phyloP scores from a whole-genome alignment of 1,284 basidiomycete species.

The Meira nashicola region DNA sequence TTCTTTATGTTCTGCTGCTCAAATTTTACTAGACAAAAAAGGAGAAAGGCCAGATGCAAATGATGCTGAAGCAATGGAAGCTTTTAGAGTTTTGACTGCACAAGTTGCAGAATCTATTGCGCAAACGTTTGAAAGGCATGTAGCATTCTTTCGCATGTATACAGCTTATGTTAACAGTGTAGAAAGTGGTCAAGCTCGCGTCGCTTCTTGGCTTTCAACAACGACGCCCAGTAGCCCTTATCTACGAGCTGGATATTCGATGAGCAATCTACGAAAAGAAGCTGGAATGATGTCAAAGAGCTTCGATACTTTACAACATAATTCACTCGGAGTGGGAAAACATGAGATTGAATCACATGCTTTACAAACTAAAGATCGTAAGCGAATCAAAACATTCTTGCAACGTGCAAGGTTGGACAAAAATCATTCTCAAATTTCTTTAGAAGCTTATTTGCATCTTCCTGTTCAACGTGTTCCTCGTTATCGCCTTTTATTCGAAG shows the following conservation, averaged over 20 bases:
- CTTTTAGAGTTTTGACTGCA: conserved; percentile 59
- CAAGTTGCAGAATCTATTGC: conserved; percentile 76
- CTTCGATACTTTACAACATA: not conserved
- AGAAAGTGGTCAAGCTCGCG: conserved; percentile 34
- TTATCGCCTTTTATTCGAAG: conserved; percentile 69
- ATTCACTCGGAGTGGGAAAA: not conserved
- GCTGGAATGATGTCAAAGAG: not conserved
- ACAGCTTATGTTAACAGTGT: conserved; percentile 49
- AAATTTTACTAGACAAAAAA: conserved; percentile 64
- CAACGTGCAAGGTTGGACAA: conserved; percentile 57
- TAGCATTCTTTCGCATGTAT: conserved; percentile 51
- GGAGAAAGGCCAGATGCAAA: conserved; percentile 25
- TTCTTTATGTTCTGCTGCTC: conserved; percentile 57
- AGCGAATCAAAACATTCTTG: conserved; percentile 43
- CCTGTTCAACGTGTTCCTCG: conserved; percentile 94
- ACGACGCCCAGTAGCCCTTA: conserved; percentile 14
- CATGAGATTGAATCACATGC: not conserved
- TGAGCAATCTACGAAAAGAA: not conserved
- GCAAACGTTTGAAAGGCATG: conserved; percentile 64
- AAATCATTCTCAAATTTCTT: conserved; percentile 87
- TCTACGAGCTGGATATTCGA: not conserved
- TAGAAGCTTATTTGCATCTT: conserved; percentile 88
- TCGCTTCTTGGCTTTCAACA: conserved; percentile 24
- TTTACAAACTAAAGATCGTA: conserved; percentile 29
- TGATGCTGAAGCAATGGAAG: conserved; percentile 59